A percentile compares a stretch with the other conserved stretches of the same genome.
Conservation (phyloP, 495 filamentous ascomycete genomes). For the Aspergillus taichungensis region DNA sequence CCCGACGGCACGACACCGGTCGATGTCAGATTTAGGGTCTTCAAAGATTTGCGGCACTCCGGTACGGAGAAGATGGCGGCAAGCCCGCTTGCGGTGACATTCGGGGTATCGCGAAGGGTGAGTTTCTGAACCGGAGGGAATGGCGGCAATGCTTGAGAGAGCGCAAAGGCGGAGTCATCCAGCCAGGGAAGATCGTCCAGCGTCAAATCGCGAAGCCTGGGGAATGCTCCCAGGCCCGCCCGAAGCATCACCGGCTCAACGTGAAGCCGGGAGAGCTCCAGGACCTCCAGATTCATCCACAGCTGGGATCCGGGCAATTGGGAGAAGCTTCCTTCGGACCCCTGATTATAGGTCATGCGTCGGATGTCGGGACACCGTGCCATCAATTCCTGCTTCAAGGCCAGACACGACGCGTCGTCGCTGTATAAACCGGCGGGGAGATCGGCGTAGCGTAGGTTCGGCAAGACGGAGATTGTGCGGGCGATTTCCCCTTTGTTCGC, state of each 20-base stretch:
- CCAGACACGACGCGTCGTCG: constrained; percentile 64
- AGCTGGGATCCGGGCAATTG: constrained; percentile 52
- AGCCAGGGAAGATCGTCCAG: constrained; percentile 57
- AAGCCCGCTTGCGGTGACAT: constrained; percentile 63
- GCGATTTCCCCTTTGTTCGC: constrained; percentile 77
- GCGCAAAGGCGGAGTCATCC: constrained; percentile 64
- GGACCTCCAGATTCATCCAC: constrained; percentile 71
- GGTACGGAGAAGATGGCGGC: constrained; percentile 49
- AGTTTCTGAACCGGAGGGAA: constrained; percentile 66
- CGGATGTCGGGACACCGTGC: constrained; percentile 72
- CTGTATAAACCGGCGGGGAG: constrained; percentile 70
- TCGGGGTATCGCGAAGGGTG: constrained; percentile 55
- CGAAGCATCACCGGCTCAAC: constrained; percentile 65
- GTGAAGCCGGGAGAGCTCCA: constrained; percentile 65
- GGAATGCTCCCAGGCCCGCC: constrained; percentile 59
- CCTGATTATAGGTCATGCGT: constrained; percentile 76
- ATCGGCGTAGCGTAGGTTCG: constrained; percentile 82
- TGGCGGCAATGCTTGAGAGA: constrained; percentile 47
- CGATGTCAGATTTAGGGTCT: constrained; percentile 51
- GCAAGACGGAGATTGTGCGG: constrained; percentile 73
- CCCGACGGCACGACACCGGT: constrained; percentile 57
- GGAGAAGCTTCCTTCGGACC: constrained; percentile 71
- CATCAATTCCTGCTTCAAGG: constrained; percentile 75
- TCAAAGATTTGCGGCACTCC: constrained; percentile 42
- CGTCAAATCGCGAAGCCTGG: constrained; percentile 59